These are phyloP conservation scores for Acanthamoeba sp. DNA, from an alignment of 208 protist species.

Conservation along the genomic window DNA sequence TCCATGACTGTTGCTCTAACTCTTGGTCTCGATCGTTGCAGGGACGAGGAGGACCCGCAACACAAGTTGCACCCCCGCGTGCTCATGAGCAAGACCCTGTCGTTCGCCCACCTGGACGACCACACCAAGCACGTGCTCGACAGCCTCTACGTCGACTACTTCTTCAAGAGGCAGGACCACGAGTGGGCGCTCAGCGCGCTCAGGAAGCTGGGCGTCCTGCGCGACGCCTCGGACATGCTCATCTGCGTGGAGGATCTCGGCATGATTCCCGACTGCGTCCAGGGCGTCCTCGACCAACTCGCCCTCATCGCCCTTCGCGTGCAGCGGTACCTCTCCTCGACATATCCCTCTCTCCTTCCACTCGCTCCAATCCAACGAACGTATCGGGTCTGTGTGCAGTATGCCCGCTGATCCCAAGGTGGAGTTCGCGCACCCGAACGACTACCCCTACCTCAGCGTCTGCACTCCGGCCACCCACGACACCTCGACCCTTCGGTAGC, in stretches of 20 bases:
- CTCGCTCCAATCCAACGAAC: too few relatives aligned
- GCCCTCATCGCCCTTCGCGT: conserved; percentile 89
- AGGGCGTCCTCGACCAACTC: conserved; percentile 83
- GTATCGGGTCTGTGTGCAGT: conserved; percentile 49
- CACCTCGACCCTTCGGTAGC: conserved; percentile 77
- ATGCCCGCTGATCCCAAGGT: conserved; percentile 84
- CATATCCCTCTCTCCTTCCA: background rate
- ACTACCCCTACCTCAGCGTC: conserved; percentile 82
- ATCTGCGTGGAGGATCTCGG: conserved; percentile 92
- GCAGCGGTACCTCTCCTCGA: conserved; percentile 80
- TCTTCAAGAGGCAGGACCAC: conserved; percentile 79
- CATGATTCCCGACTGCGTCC: conserved; percentile 87
- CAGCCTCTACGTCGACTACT: conserved; percentile 86
- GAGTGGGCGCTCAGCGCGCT: conserved; percentile 67
- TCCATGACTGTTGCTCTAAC: background rate
- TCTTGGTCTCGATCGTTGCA: background rate
- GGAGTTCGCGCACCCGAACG: conserved; percentile 78
- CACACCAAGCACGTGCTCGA: conserved; percentile 77
- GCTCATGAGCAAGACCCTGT: conserved; percentile 81
- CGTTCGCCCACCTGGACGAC: conserved; percentile 79
- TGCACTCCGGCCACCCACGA: conserved; percentile 83
- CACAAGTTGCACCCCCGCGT: conserved; percentile 85
- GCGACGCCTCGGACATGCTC: conserved; percentile 87
- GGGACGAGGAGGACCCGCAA: conserved; percentile 77
- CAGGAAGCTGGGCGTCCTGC: conserved; percentile 70